These are phyloP conservation scores for Cadophora gregata DNA, from an alignment of 2,329 filamentous ascomycete species.

Conservation along the genomic window DNA sequence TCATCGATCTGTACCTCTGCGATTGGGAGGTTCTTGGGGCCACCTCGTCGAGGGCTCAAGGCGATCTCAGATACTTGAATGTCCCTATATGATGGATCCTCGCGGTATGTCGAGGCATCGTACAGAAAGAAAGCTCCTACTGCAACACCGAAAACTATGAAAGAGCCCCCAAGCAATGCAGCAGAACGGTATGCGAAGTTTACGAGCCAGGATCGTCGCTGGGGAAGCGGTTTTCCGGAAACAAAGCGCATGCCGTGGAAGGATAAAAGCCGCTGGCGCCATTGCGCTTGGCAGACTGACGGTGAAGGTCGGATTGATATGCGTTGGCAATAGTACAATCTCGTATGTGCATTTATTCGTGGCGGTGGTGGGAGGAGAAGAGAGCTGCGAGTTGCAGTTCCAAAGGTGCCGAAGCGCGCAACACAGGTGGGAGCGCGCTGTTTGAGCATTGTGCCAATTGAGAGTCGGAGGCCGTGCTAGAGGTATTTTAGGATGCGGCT, in stretches of 20 bases:
- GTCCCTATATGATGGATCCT: slow-evolving; percentile 69
- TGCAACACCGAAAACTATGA: slow-evolving; percentile 70
- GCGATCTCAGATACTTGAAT: slow-evolving; percentile 86
- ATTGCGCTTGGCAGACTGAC: slow-evolving; percentile 20
- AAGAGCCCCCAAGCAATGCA: slow-evolving; percentile 75
- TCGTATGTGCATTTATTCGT: slow-evolving; percentile 14
- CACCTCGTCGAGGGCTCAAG: slow-evolving; percentile 79
- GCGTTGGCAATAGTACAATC: slow-evolving; percentile 22
- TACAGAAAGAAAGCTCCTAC: slow-evolving; percentile 90
- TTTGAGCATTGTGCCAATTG: slow-evolving; percentile 37
- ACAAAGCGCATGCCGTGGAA: slow-evolving; percentile 42
- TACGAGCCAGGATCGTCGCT: slow-evolving; percentile 53
- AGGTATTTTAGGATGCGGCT: slow-evolving; percentile 5
- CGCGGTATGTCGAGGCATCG: slow-evolving; percentile 89
- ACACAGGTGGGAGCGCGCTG: slow-evolving; percentile 33
- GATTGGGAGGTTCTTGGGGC: slow-evolving; percentile 94
- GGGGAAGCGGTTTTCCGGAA: slow-evolving; percentile 59
- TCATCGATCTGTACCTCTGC: slow-evolving; percentile 88
- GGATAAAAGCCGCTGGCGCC: slow-evolving; percentile 26
- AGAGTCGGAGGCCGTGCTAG: neutral
- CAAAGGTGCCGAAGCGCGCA: slow-evolving; percentile 27
- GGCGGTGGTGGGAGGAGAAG: slow-evolving; percentile 13
- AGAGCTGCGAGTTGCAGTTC: slow-evolving; percentile 22
- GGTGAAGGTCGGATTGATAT: slow-evolving; percentile 13
- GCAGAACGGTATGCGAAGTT: slow-evolving; percentile 73